Base-by-base conservation (phyloP, 352 stramenopile species). In the Globisporangium recalcitrans region DNA sequence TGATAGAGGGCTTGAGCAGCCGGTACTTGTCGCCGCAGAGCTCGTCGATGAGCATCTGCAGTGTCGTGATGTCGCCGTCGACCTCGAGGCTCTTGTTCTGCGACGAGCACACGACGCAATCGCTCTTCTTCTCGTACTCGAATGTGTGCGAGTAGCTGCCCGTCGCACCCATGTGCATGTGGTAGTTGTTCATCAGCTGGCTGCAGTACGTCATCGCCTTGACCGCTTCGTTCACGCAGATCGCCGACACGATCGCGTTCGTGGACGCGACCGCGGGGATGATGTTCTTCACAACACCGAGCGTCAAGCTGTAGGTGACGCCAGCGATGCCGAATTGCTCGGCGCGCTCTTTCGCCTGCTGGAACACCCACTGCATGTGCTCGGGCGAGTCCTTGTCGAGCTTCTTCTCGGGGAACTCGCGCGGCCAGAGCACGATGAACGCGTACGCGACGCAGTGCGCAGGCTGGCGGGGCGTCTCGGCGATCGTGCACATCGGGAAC, bases 201-300 rank as follows among this genome's bases (percentile, higher is more conserved):
- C 85, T 97, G 67, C 80, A 95, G 80, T 98, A 98, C 24, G 93
- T 98, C 67, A 99, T 82, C 16, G 97, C 75, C 78, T 99, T 99
- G 44, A 99, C 68, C 13, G 91, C 95, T 72, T 99, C 97, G 64
- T 96, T 98, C 48, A 98, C 95, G 73, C 96, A 99, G 61, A 96
- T 95, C 59, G 94, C 96, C 60, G 93, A 86, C 44, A 99, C 85
- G 48, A 99, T 91, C 0, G 96, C 96, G 73, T 99, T 99, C 22
- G 96, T 99, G 42, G 89, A 98, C 4, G 96, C 96, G 38, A 99
- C 94, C 0, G 96, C 96, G 32, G 96, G 96, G 63, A 99, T 98
- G 63, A 99, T 98, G 72, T 98, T 98, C 80, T 99, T 99, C 53
- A 99, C 95, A 11, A 99, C 97, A 1, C 97, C 97, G 67, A 98